A percentile compares a stretch with the other conserved stretches of the same genome.
phyloP scores from a whole-genome alignment of 2,329 filamentous ascomycete species.

The Trichoderma koningii region DNA sequence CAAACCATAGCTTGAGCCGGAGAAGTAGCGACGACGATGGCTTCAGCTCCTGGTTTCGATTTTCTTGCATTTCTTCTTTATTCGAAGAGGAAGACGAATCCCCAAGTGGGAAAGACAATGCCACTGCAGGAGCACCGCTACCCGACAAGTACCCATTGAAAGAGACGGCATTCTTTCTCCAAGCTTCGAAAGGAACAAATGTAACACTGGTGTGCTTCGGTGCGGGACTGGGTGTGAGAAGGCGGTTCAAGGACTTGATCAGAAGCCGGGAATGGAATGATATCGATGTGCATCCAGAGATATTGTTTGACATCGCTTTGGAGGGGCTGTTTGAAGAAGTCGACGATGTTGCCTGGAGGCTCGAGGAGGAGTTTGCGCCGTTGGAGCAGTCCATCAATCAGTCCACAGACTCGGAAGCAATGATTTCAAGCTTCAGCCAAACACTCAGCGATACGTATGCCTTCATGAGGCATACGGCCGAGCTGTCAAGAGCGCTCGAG shows the following conservation, averaged over 20 bases:
- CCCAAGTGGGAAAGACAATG: not conserved
- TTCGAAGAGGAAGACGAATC: not conserved
- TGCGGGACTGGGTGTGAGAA: slow-evolving; percentile 30
- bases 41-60: slow-evolving; percentile 41
- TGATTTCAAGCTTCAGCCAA: slow-evolving; percentile 31
- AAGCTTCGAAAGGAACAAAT: slow-evolving; percentile 30
- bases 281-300: slow-evolving; percentile 33
- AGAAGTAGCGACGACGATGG: slow-evolving; percentile 33
- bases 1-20: slow-evolving; percentile 41
- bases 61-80: slow-evolving; percentile 28
- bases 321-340: slow-evolving; percentile 37
- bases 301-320: slow-evolving; percentile 37
- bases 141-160: slow-evolving; percentile 36
- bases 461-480: slow-evolving; percentile 38
- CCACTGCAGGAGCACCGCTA: slow-evolving; percentile 9
- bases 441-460: slow-evolving; percentile 37
- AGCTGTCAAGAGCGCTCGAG: slow-evolving; percentile 37
- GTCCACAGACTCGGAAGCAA: slow-evolving; percentile 28
- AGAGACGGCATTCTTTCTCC: slow-evolving; percentile 36
- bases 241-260: slow-evolving; percentile 34
- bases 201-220: slow-evolving; percentile 36
- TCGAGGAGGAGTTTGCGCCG: slow-evolving; percentile 37
- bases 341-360: slow-evolving; percentile 37
- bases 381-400: slow-evolving; percentile 37
- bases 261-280: slow-evolving; percentile 34